Base-by-base conservation (phyloP, 2,329 filamentous ascomycete species). In the Fusarium setosum region DNA sequence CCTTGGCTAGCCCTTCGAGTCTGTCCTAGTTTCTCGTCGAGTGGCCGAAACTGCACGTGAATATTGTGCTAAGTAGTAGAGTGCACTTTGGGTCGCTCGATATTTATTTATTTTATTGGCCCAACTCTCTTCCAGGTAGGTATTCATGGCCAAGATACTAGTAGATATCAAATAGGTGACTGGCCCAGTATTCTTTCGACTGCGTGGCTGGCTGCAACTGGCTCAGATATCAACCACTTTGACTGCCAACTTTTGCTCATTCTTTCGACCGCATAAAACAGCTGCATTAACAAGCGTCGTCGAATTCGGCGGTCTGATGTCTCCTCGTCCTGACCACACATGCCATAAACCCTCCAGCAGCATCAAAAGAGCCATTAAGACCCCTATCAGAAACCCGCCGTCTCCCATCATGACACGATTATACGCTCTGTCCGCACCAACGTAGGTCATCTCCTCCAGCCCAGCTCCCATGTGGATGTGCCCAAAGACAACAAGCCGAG, bases 401-500 rank as follows among this genome's bases (percentile, higher is more conserved):
- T 53, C 50, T 20, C 50, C 50, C 29, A 42, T 34, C 50, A 44
- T 44, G 29, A 21, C 21, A 17, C 38, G 21, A 21, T 45, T 18
- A 23, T 35, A 44, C 20, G 26, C 49, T 32, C 37, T 18, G 26
- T 52, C 49, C 17, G 49, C 49, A n/a, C 49, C 49, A 21, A 13
- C 23, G 32, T 52, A 52, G 18, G 37, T 5, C 49, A 52, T 52
- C 26, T 52, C 26, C 26, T 52, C 37, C 17, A 15, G 17, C 15
- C 50, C 38, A 26, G 50, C 50, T 26, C 29, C 50, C 38, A 21
- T 71, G 70, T 81, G 78, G 6, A 81, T 72, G 42, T 81, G 79
- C 1, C 79, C 78, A 48, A 79, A 81, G 5, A 81, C 74, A 41
- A 75, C 72, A 9, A 80, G 61, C n/a, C 53, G 49, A 12, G 78